Conservation (phyloP, 345 rosid species). For the Lenwebbia sp. region DNA sequence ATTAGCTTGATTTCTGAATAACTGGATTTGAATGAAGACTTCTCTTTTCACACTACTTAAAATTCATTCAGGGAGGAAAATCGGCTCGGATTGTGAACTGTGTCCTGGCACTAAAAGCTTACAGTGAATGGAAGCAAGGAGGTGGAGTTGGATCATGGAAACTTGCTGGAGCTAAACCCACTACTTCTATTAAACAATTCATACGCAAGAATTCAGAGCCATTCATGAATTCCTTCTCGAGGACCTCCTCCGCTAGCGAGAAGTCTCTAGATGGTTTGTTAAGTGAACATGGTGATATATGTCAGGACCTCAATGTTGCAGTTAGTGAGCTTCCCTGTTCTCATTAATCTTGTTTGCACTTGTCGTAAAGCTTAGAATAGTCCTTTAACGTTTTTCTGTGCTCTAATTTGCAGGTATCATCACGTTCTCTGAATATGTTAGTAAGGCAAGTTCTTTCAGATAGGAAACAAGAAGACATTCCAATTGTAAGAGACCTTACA, state of each 20-base stretch:
- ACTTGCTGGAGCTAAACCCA: conserved; percentile 42
- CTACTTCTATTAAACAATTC: conserved; percentile 35
- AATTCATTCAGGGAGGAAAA: conserved; percentile 9
- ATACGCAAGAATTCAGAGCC: conserved; percentile 55
- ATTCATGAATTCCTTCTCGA: conserved; percentile 47
- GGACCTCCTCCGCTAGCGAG: conserved; percentile 29
- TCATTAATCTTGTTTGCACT: neutral
- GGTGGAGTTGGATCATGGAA: conserved; percentile 74
- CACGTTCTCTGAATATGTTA: conserved; percentile 43
- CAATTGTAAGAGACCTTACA: conserved; percentile 33
- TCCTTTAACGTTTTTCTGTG: neutral
- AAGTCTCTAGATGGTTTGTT: conserved; percentile 20
- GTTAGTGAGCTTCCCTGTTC: conserved; percentile 33
- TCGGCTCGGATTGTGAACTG: conserved; percentile 64
- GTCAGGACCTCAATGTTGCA: conserved; percentile 39
- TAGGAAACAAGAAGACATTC: conserved; percentile 69
- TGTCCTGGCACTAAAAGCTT: conserved; percentile 80
- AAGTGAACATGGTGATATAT: conserved; percentile 20
- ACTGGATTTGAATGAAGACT: neutral
- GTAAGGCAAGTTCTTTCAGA: conserved; percentile 61
- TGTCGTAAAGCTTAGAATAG: neutral
- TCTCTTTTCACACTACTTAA: neutral
- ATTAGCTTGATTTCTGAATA: neutral
- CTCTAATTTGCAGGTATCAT: conserved; percentile 30
- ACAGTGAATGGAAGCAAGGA: conserved; percentile 62